phyloP scores from a whole-genome alignment of 345 rosid genomes.

The Rhodamnia argentea region DNA sequence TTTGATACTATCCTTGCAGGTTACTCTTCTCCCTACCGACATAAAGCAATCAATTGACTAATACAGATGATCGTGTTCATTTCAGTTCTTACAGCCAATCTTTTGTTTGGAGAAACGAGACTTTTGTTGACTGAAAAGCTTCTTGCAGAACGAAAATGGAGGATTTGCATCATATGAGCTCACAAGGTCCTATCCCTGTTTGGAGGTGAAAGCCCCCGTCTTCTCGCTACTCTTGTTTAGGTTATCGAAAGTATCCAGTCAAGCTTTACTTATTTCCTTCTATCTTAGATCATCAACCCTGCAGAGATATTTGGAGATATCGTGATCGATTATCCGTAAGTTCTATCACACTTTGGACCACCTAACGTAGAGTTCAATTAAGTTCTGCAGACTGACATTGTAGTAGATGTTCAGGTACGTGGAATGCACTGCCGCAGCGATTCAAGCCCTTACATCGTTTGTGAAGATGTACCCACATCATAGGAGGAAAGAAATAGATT shows the following conservation, averaged over 20 bases:
- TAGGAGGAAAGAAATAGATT: slow-evolving; percentile 25
- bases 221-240: neutral
- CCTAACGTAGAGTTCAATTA: neutral
- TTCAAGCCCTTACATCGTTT: slow-evolving; percentile 44
- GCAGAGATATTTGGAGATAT: slow-evolving; percentile 57
- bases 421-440: slow-evolving; percentile 76
- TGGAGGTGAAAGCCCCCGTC: slow-evolving; percentile 33
- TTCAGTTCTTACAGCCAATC: neutral
- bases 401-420: slow-evolving; percentile 28
- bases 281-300: slow-evolving; percentile 53
- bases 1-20: slow-evolving; percentile 52
- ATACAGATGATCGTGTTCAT: no score
- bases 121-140: neutral
- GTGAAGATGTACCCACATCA: slow-evolving; percentile 15
- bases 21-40: slow-evolving; percentile 1
- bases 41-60: neutral
- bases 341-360: neutral
- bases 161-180: slow-evolving; percentile 78
- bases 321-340: slow-evolving; percentile 66
- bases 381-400: neutral
- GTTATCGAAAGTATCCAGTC: neutral
- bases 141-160: slow-evolving; percentile 43
- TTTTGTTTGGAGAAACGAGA: neutral
- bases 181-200: slow-evolving; percentile 56
- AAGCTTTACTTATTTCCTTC: neutral